phyloP scores from a whole-genome alignment of 2,329 filamentous ascomycete species.

The Biscogniauxia sp. region DNA sequence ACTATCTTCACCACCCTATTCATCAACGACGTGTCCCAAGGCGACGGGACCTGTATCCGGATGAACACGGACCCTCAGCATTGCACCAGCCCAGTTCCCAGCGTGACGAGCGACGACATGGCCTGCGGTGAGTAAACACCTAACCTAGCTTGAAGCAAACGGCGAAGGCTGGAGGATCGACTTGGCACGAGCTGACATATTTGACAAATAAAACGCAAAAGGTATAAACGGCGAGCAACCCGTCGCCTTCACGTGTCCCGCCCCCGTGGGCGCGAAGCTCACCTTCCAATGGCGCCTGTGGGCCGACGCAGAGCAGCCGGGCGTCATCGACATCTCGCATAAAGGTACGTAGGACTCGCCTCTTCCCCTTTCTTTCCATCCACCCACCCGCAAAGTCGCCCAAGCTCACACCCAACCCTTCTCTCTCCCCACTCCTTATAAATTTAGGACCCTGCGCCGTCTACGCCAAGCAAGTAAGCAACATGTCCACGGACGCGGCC shows the following conservation, averaged over 20 bases:
- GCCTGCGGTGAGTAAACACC: constrained; percentile 68
- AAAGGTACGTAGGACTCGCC: constrained; percentile 18
- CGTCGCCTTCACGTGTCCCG: constrained; percentile 49
- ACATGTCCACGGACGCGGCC: constrained; percentile 51
- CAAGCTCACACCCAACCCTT: background rate
- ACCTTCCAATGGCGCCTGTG: constrained; percentile 66
- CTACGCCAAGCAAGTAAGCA: constrained; percentile 68
- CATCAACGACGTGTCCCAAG: constrained; percentile 61
- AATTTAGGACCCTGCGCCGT: constrained; percentile 69
- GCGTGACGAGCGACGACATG: constrained; percentile 60
- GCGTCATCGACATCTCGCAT: constrained; percentile 53
- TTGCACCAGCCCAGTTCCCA: constrained; percentile 56
- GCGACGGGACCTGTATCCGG: constrained; percentile 69
- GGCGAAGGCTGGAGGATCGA: too few species aligned
- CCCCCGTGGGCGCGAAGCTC: constrained; percentile 51
- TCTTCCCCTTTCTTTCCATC: background rate
- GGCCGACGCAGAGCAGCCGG: constrained; percentile 52
- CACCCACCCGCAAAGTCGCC: background rate
- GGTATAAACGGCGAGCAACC: constrained; percentile 43
- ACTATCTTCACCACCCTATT: constrained; percentile 64
- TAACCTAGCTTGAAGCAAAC: too few species aligned
- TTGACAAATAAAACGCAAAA: constrained; percentile 28
- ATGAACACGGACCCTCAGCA: constrained; percentile 55
- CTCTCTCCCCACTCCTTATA: constrained; percentile 25
- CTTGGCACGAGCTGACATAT: too few species aligned